A percentile compares a stretch with the other conserved stretches of the same genome.
These are phyloP conservation scores for Paramyrothecium roridum DNA, from an alignment of 2,329 filamentous ascomycete genomes.

Conservation along the genomic window DNA sequence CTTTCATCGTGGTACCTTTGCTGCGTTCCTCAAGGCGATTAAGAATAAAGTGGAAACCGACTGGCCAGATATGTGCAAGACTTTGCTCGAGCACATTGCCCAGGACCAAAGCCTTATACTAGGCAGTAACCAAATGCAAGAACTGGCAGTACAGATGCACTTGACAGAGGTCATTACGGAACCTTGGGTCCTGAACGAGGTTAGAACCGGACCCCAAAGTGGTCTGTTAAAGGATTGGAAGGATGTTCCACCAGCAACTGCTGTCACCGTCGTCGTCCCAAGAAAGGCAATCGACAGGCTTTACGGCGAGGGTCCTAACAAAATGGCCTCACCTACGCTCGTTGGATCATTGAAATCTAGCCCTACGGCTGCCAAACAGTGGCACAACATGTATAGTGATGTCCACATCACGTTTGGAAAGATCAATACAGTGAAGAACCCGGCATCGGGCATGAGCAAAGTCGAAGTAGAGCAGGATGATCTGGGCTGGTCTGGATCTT, in stretches of 20 bases:
- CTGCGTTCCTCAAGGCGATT: constrained; percentile 33
- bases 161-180: constrained; percentile 28
- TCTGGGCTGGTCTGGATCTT: constrained; percentile 31
- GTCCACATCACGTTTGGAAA: constrained; percentile 40
- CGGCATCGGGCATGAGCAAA: constrained; percentile 24
- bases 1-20: constrained; percentile 36
- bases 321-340: constrained; percentile 21
- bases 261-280: constrained; percentile 34
- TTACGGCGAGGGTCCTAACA: constrained; percentile 13
- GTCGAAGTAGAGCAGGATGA: constrained; percentile 30
- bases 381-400: constrained; percentile 33
- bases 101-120: constrained; percentile 24
- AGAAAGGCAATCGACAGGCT: constrained; percentile 20
- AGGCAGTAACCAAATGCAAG: constrained; percentile 28
- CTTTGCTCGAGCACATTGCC: constrained; percentile 23
- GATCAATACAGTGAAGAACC: constrained; percentile 18
- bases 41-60: constrained; percentile 29
- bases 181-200: constrained; percentile 20
- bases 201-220: constrained; percentile 10
- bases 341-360: constrained; percentile 24
- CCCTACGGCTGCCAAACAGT: constrained; percentile 16
- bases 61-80: constrained; percentile 23
- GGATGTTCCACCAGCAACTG: constrained; percentile 29
- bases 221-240: constrained; percentile 32
- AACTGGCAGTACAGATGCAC: constrained; percentile 32